A percentile compares a stretch with the other conserved stretches of the same genome.
Evolutionary conservation across 1,139 yeast genomes (phyloP).

Genomic region (Debaryomyces nepalensis): DNA sequence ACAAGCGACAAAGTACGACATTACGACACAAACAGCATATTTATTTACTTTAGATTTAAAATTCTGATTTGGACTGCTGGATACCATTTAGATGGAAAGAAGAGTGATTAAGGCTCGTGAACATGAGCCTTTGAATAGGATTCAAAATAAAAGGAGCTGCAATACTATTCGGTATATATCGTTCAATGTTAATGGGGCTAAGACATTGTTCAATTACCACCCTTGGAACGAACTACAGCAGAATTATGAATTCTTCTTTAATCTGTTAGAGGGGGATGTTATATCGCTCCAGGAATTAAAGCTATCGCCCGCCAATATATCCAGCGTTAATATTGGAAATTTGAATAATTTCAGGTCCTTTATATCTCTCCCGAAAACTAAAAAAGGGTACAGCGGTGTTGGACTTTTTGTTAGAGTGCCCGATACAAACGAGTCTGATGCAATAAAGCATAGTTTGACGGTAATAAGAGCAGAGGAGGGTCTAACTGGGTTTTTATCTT

Average conservation of each 20-base stretch:
- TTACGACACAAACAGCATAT: slow-evolving; percentile 2
- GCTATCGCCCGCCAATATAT: slow-evolving; percentile 55
- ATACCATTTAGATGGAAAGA: background rate
- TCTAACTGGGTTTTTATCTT: slow-evolving; percentile 66
- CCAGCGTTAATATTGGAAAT: slow-evolving; percentile 53
- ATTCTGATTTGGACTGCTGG: background rate
- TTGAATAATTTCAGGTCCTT: slow-evolving; percentile 64
- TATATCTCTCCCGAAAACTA: slow-evolving; percentile 65
- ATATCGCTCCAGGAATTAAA: slow-evolving; percentile 87
- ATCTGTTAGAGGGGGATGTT: slow-evolving; percentile 68
- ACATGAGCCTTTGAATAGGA: slow-evolving; percentile 7
- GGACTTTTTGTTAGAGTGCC: slow-evolving; percentile 76
- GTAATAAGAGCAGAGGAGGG: slow-evolving; percentile 89
- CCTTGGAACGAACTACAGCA: slow-evolving; percentile 72
- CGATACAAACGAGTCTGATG: slow-evolving; percentile 37
- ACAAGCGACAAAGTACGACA: slow-evolving; percentile 1
- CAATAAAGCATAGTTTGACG: slow-evolving; percentile 41
- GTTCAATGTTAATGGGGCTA: slow-evolving; percentile 85
- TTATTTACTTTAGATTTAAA: background rate
- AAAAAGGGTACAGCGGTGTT: slow-evolving; percentile 91
- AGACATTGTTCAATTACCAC: slow-evolving; percentile 76
- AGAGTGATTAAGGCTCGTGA: background rate
- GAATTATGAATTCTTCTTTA: slow-evolving; percentile 55
- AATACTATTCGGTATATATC: slow-evolving; percentile 54
- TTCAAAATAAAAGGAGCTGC: slow-evolving; percentile 1